phyloP scores from a whole-genome alignment of 164 flowering plant species.

The Magnolia sinica region DNA sequence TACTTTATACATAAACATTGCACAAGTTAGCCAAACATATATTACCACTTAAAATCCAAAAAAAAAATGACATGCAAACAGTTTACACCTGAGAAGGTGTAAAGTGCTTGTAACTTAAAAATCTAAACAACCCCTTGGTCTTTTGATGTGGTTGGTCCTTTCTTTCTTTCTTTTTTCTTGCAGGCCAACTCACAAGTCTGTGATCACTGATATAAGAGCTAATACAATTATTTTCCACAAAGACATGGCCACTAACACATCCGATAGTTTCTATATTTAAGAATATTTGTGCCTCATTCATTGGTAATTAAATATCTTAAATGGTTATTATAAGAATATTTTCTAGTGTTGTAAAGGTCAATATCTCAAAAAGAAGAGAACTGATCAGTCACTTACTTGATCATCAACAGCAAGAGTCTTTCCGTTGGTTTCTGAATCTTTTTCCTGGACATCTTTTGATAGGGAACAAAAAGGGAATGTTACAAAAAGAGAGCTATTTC shows the following conservation, averaged over 20 bases:
- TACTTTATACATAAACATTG: no score
- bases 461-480: constrained; percentile 6
- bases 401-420: constrained; percentile 28
- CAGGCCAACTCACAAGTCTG: not conserved
- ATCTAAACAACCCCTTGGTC: no score
- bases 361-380: not conserved
- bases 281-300: not conserved
- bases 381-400: constrained; percentile 39
- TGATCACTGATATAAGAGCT: not conserved
- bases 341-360: not conserved
- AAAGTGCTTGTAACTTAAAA: no score
- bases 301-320: not conserved
- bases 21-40: no score
- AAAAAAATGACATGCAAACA: no score
- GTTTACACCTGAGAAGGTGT: no score
- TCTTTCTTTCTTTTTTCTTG: not conserved
- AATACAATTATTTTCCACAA: not conserved
- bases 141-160: no score
- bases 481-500: not conserved
- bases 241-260: not conserved
- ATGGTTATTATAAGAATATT: not conserved
- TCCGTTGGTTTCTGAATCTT: constrained; percentile 17
- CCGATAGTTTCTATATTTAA: not conserved
- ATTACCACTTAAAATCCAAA: no score
- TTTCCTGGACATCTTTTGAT: constrained; percentile 26